Base-by-base conservation (phyloP, 257 asterid genomes). In the Solanum phureja region DNA sequence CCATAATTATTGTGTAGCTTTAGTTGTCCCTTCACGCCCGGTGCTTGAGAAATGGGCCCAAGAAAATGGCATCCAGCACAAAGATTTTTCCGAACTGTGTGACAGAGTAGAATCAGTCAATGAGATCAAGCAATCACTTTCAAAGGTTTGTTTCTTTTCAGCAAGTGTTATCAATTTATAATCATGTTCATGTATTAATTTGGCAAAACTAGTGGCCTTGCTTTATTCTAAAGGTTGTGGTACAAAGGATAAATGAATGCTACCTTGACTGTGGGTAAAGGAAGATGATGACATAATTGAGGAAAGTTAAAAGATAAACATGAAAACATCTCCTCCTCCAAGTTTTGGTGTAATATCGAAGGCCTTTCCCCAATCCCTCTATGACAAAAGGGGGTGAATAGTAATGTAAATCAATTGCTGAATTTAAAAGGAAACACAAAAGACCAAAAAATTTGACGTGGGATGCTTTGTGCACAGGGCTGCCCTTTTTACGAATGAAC, bases 41-140 rank as follows among this genome's bases (percentile, higher is more conserved):
- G 93, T 88, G 82, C 97, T 96, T 38, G 95, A 95, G 90, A 92
- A 93, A 85, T 96, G 99, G 99, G 98, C 96, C 58, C 92, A 91
- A 9, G 96, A 91, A 89, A 88, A 96, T 90, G 98, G 96, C 83
- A 88, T 93, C 21, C 90, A 88, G 89, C 93, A 89, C 90, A 87
- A 77, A 13, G 92, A 93, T 88, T 91, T 94, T 89, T 58, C 95
- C 0, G 96, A 93, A 89, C 83, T 96, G 92, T 96, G 99, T 87
- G 93, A 91, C 90, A 93, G 92, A 84, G 83, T 86, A 37, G 99
- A 95, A 88, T 96, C 97, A 29, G 90, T 84, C 86, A 89, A 89
- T 7, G 98, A 94, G 90, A 93, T 96, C 91, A 95, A 92, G 88
- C 96, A 95, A 88, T 95, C 97, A 83, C 93, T 95, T 86, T 60